Percentiles rank a stretch among this genome's conserved stretches.
These are phyloP conservation scores for Dactylonectria macrodidyma DNA, from an alignment of 2,329 filamentous ascomycete genomes.

Conservation along the genomic window DNA sequence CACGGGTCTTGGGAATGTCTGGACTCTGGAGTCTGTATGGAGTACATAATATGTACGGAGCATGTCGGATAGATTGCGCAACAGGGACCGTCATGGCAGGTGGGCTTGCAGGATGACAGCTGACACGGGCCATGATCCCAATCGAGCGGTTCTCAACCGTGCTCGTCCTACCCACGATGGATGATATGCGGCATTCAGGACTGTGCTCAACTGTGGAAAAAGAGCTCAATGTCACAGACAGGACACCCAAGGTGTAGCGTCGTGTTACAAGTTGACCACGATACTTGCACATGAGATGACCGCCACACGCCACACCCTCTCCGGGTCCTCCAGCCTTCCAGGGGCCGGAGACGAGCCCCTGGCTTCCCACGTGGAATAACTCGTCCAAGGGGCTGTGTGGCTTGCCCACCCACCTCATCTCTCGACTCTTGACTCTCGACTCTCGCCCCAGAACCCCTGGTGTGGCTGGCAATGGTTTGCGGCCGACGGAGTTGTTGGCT, in stretches of 20 bases:
- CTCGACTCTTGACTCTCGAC: too few species aligned
- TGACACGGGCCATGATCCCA: slow-evolving; percentile 21
- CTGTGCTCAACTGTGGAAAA: slow-evolving; percentile 1
- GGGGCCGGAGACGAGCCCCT: slow-evolving; percentile 13
- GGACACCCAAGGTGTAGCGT: slow-evolving; percentile 7
- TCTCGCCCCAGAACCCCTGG: slow-evolving; percentile 9
- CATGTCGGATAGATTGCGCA: slow-evolving; percentile 15
- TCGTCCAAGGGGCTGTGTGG: slow-evolving; percentile 9
- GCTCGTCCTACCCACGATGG: slow-evolving; percentile 7
- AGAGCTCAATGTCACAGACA: neutral
- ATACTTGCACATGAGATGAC: slow-evolving; percentile 12
- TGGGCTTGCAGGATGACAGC: slow-evolving; percentile 8
- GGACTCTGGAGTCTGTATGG: neutral
- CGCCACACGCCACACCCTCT: slow-evolving; percentile 15
- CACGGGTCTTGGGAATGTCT: slow-evolving; percentile 1
- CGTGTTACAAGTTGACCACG: slow-evolving; percentile 23
- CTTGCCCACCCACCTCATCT: neutral
- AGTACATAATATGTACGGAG: neutral
- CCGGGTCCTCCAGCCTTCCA: slow-evolving; percentile 13
- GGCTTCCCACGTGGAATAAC: slow-evolving; percentile 29
- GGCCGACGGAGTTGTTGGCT: slow-evolving; percentile 6
- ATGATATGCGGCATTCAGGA: neutral
- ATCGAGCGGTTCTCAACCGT: slow-evolving; percentile 22
- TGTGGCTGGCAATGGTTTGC: slow-evolving; percentile 22
- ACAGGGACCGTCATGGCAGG: neutral